Percentiles rank a stretch among this genome's conserved stretches.
phyloP scores from a whole-genome alignment of 768 basidiomycete species.

The Rhodotorula kratochvilovae region DNA sequence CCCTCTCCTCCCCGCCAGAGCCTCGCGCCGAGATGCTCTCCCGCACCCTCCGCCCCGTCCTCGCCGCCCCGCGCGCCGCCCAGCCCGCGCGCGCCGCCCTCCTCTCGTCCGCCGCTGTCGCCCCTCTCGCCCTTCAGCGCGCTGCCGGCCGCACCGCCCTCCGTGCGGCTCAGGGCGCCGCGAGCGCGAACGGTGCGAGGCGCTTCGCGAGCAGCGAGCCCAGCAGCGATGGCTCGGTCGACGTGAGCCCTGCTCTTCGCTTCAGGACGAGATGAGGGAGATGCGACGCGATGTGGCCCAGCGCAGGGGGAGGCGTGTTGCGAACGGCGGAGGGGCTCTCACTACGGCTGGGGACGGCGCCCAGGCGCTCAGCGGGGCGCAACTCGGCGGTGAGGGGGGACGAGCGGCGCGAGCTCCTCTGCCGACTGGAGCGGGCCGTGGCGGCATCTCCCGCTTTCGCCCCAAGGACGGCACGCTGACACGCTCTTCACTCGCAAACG shows the following conservation, averaged over 20 bases:
- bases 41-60: conserved; percentile 13
- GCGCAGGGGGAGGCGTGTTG: too few species aligned
- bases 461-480: background rate
- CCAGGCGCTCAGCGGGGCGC: background rate
- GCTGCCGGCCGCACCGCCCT: conserved; percentile 7
- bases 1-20: background rate
- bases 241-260: conserved; percentile 10
- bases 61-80: background rate
- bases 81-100: conserved; percentile 4
- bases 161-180: conserved; percentile 11
- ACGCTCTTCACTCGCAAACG: rapidly evolving
- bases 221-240: conserved; percentile 23
- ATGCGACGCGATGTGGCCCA: background rate
- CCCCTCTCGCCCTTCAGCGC: conserved; percentile 12
- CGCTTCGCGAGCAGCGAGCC: conserved; percentile 27
- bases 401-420: too few species aligned
- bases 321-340: too few species aligned
- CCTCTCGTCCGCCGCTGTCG: conserved; percentile 12
- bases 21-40: conserved; percentile 15
- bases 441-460: too few species aligned
- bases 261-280: background rate
- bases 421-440: background rate
- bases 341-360: background rate
- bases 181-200: background rate
- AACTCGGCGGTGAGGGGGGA: too few species aligned